These are phyloP conservation scores for Delonix regia DNA, from an alignment of 306 rosid genomes.

Conservation along the genomic window DNA sequence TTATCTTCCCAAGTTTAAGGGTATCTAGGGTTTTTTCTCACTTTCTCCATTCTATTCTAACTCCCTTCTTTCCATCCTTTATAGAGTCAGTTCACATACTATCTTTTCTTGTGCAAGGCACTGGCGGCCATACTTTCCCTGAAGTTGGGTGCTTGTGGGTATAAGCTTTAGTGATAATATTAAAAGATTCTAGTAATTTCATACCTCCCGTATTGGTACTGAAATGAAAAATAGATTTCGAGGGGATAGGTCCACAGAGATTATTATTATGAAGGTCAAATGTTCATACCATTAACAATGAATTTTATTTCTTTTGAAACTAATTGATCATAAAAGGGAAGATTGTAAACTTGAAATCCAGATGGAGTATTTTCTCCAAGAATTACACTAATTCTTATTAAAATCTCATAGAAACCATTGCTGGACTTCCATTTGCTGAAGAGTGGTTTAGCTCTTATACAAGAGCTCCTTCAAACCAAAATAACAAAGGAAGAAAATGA, in stretches of 20 bases:
- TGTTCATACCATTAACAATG: too few relatives aligned
- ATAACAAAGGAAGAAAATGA: too few relatives aligned
- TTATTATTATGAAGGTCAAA: too few relatives aligned
- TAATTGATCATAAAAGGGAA: not conserved
- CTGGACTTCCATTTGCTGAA: too few relatives aligned
- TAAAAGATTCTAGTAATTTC: not conserved
- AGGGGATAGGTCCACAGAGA: not conserved
- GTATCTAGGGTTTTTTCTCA: not conserved
- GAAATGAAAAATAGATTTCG: not conserved
- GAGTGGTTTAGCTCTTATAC: too few relatives aligned
- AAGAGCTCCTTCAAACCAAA: too few relatives aligned
- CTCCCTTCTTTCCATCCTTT: not conserved
- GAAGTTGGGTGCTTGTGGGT: too few relatives aligned
- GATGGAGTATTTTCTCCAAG: too few relatives aligned
- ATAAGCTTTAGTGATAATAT: not conserved
- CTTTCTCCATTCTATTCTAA: not conserved
- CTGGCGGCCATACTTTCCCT: not conserved
- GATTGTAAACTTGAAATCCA: not conserved
- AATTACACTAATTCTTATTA: too few relatives aligned
- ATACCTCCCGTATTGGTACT: not conserved
- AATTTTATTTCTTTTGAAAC: too few relatives aligned
- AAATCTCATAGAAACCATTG: too few relatives aligned
- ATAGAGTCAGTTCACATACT: not conserved
- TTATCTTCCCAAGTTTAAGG: not conserved
- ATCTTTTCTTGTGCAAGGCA: not conserved